Percentiles rank a stretch among this genome's conserved stretches.
Evolutionary conservation across 2,329 filamentous ascomycete genomes (phyloP).

Genomic region (Aspergillus sp.): DNA sequence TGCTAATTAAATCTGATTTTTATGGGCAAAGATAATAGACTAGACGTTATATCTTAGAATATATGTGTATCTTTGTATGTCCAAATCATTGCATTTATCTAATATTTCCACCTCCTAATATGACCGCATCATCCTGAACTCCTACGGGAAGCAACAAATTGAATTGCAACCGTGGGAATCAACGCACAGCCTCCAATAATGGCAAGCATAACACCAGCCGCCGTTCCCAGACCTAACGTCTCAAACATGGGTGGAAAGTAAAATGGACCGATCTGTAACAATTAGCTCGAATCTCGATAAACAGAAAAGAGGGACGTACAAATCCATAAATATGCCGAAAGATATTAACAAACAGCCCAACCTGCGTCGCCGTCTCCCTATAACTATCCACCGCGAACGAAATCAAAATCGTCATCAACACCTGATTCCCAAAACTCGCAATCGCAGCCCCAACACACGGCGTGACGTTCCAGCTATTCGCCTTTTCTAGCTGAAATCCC

Average conservation of each 20-base stretch:
- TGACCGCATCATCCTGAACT: too few relatives aligned
- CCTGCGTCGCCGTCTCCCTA: constrained; percentile 46
- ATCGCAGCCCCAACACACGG: constrained; percentile 52
- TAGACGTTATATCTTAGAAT: background rate
- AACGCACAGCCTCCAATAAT: constrained; percentile 32
- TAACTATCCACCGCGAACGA: constrained; percentile 59
- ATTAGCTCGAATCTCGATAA: background rate
- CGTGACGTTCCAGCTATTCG: constrained; percentile 51
- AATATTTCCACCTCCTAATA: background rate
- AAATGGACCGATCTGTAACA: constrained; percentile 18
- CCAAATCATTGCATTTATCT: background rate
- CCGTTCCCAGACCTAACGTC: constrained; percentile 25
- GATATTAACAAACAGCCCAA: constrained; percentile 57
- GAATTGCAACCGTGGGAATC: constrained; percentile 26
- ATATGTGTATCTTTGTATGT: background rate
- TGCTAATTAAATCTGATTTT: background rate
- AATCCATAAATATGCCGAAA: constrained; percentile 53
- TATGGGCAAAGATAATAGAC: background rate
- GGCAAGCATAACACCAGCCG: constrained; percentile 31
- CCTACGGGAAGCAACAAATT: constrained; percentile 13
- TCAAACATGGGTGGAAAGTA: constrained; percentile 38
- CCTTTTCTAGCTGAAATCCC: constrained; percentile 46
- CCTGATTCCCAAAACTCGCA: constrained; percentile 53
- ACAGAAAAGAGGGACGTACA: constrained; percentile 31
- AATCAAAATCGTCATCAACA: constrained; percentile 56